Evolutionary conservation across 163 green algal genomes (phyloP).

Genomic region (Chlamydomonas reinhardtii): DNA sequence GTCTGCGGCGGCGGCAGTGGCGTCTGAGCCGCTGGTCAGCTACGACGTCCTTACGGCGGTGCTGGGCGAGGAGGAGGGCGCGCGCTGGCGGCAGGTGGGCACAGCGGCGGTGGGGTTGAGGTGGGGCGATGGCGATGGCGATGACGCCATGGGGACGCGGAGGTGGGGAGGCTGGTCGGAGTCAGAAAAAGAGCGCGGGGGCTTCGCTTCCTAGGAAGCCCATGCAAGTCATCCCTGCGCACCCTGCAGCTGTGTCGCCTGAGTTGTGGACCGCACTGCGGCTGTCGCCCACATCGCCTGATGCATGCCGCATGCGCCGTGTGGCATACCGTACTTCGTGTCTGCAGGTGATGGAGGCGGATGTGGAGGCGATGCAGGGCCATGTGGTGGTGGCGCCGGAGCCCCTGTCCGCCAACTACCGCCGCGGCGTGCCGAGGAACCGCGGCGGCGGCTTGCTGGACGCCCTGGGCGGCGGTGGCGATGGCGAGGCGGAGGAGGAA

Average conservation of each 20-base stretch:
- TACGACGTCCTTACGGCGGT: constrained; percentile 26
- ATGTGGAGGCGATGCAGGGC: constrained; percentile 40
- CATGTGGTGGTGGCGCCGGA: constrained; percentile 17
- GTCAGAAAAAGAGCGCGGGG: too few relatives aligned
- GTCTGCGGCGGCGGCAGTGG: background rate
- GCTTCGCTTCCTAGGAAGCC: too few relatives aligned
- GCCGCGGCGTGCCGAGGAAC: background rate
- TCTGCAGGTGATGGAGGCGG: constrained; percentile 9
- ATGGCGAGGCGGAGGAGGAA: background rate
- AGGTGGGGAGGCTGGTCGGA: too few relatives aligned
- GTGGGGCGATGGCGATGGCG: too few relatives aligned
- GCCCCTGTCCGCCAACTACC: constrained; percentile 19
- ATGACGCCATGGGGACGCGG: too few relatives aligned
- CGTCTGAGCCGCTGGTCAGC: background rate
- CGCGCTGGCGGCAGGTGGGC: constrained; percentile 20
- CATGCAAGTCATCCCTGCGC: too few relatives aligned
- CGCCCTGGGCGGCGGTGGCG: background rate
- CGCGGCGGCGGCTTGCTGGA: constrained; percentile 9
- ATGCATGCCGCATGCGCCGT: too few relatives aligned
- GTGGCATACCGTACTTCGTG: too few relatives aligned
- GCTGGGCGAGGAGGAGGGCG: constrained; percentile 16
- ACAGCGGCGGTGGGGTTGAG: too few relatives aligned
- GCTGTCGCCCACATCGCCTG: too few relatives aligned
- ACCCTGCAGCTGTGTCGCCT: too few relatives aligned
- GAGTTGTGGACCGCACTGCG: too few relatives aligned